phyloP scores from a whole-genome alignment of 1,284 basidiomycete genomes.

The Pulveroboletus sp. region DNA sequence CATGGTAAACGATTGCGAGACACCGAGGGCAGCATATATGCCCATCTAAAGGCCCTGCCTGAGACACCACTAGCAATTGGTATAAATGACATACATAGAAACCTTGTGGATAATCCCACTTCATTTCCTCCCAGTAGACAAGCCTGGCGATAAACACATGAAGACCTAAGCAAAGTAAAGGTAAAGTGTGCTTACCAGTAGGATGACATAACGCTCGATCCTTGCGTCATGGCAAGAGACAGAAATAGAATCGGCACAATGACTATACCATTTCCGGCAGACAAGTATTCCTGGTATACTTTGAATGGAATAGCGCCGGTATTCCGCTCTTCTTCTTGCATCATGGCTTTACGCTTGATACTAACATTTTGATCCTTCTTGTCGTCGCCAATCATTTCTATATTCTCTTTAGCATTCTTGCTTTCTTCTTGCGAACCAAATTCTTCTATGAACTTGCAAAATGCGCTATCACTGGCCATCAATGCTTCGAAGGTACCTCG shows the following conservation, averaged over 20 bases:
- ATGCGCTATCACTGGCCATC: constrained; percentile 64
- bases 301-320: constrained; percentile 52
- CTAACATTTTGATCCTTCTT: constrained; percentile 28
- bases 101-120: constrained; percentile 53
- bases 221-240: constrained; percentile 57
- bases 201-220: constrained; percentile 59
- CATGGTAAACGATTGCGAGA: constrained; percentile 49
- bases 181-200: constrained; percentile 51
- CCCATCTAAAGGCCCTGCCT: constrained; percentile 52
- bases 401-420: constrained; percentile 31
- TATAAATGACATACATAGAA: constrained; percentile 54
- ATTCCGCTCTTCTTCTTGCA: constrained; percentile 53
- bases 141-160: constrained; percentile 45
- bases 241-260: constrained; percentile 56
- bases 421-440: constrained; percentile 51
- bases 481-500: constrained; percentile 74
- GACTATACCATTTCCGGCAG: constrained; percentile 56
- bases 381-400: constrained; percentile 29
- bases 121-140: constrained; percentile 69
- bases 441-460: constrained; percentile 69
- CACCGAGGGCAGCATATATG: constrained; percentile 60
- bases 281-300: constrained; percentile 57
- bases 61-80: background rate
- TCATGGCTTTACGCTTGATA: constrained; percentile 34
- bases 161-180: background rate